Evolutionary conservation across 176 grass and related monocot genomes (phyloP), one percentile per base, ranked within the genome.

Genomic region (Oryza meridionalis): DNA sequence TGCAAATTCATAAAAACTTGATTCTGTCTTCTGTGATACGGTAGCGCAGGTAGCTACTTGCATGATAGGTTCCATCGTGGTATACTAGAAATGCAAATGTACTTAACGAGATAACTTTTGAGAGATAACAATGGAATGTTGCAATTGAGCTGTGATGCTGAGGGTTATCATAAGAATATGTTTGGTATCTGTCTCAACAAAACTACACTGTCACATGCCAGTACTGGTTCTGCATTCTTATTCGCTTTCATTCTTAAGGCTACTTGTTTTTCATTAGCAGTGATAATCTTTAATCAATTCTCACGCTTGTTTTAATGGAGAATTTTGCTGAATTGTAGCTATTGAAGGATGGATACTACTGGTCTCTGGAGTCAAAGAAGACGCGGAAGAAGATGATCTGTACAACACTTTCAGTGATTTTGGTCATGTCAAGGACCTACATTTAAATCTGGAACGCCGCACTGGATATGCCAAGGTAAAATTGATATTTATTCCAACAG

Each of bases 281-380:
- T 58, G 72, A 61, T 51, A 16, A 51, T 17, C 49, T 6, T 58
- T 37, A 21, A 37, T 65, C 10, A 19, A 31, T 69, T 67, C 0
- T 78, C 45, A 33, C 77, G 14, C 25, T 9, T 64, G 15, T 77
- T 70, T 78, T 70, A 55, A 87, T 64, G 51, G 50, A 83, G 15
- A 64, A 3, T 6, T 33, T 43, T 88, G 10, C 85, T 77, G 4
- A 26, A 33, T 63, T 25, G 35, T 82, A 88, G 86, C 86, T 85
- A 88, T 91, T 19, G 90, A 91, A 85, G 86, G 90, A 74, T 91
- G 90, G 90, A 85, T 81, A 78, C 32, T 91, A 75, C 61, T 91
- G 68, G 78, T 88, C 50, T 74, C 78, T 14, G 90, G 90, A 62
- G 86, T 91, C 63, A 88, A 91, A 78, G 90, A 91, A 37, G 90